Evolutionary conservation across 768 basidiomycete species (phyloP).

Genomic region (Trametes cubensis): DNA sequence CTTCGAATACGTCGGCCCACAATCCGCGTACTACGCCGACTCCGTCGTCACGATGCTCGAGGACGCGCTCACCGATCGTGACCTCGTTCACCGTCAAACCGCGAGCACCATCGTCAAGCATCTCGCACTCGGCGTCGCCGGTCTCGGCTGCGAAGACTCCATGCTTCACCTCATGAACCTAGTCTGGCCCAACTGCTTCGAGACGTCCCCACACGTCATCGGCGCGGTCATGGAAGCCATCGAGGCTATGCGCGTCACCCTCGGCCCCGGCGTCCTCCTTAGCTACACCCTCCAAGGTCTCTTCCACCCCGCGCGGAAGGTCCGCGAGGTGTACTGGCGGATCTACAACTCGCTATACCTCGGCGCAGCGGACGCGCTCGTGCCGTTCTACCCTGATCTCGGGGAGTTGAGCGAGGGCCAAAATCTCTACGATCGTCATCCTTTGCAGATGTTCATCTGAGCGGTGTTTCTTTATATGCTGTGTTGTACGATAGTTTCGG

Average conservation of each 20-base stretch:
- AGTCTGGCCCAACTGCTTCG: slow-evolving; percentile 99
- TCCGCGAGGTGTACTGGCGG: slow-evolving; percentile 95
- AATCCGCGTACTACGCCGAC: slow-evolving; percentile 95
- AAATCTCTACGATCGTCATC: slow-evolving; percentile 85
- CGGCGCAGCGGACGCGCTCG: slow-evolving; percentile 87
- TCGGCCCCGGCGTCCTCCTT: slow-evolving; percentile 90
- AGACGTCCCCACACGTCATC: slow-evolving; percentile 97
- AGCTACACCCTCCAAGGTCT: slow-evolving; percentile 93
- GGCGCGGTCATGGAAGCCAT: slow-evolving; percentile 98
- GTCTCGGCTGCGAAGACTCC: slow-evolving; percentile 96
- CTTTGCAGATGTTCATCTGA: slow-evolving; percentile 81
- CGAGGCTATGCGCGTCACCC: slow-evolving; percentile 94
- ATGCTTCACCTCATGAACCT: slow-evolving; percentile 98
- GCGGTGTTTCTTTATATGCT: slow-evolving; percentile 1
- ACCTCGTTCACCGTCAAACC: slow-evolving; percentile 97
- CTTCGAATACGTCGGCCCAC: slow-evolving; percentile 98
- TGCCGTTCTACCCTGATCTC: slow-evolving; percentile 93
- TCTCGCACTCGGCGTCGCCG: slow-evolving; percentile 93
- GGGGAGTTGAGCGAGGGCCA: slow-evolving; percentile 87
- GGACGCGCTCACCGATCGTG: slow-evolving; percentile 96
- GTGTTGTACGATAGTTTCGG: slow-evolving; percentile 19
- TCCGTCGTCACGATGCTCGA: slow-evolving; percentile 98
- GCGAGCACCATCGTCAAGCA: slow-evolving; percentile 99
- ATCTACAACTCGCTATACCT: slow-evolving; percentile 94
- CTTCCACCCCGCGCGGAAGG: slow-evolving; percentile 96